Evolutionary conservation across 805 yeast genomes (phyloP).

Genomic region (Myxozyma melibiosi): DNA sequence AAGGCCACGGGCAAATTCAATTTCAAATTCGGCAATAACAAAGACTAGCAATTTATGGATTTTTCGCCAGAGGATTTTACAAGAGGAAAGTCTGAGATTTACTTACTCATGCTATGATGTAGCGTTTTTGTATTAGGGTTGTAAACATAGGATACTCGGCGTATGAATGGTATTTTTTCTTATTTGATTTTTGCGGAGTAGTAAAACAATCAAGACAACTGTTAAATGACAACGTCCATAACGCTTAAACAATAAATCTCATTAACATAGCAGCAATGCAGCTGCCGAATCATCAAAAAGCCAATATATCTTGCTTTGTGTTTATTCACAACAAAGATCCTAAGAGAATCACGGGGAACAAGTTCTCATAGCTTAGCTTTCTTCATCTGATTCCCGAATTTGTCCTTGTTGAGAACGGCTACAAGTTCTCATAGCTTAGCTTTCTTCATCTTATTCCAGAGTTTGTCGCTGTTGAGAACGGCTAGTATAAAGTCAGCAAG

Average conservation of each 20-base stretch:
- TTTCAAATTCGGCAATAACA: slow-evolving; percentile 9
- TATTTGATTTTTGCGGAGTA: not conserved
- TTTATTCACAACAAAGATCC: no score
- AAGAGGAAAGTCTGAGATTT: not conserved
- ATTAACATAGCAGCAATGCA: no score
- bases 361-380: no score
- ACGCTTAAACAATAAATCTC: no score
- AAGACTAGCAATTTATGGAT: no score
- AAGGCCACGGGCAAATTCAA: slow-evolving; percentile 18
- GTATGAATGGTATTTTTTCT: slow-evolving; percentile 1
- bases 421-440: not conserved
- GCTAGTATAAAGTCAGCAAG: not conserved
- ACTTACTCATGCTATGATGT: not conserved
- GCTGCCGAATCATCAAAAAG: no score
- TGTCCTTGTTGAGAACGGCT: not conserved
- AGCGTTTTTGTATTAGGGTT: not conserved
- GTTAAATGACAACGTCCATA: no score
- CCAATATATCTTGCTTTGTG: no score
- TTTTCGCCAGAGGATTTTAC: no score
- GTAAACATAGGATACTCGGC: slow-evolving; percentile 13
- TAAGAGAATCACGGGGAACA: no score
- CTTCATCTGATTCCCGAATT: no score
- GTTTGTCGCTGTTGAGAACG: slow-evolving; percentile 8
- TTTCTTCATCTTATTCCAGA: not conserved
- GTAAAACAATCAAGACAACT: no score